These are phyloP conservation scores for Coemansia sp. DNA, from an alignment of 192 early-diverging fungal genomes.

Conservation along the genomic window DNA sequence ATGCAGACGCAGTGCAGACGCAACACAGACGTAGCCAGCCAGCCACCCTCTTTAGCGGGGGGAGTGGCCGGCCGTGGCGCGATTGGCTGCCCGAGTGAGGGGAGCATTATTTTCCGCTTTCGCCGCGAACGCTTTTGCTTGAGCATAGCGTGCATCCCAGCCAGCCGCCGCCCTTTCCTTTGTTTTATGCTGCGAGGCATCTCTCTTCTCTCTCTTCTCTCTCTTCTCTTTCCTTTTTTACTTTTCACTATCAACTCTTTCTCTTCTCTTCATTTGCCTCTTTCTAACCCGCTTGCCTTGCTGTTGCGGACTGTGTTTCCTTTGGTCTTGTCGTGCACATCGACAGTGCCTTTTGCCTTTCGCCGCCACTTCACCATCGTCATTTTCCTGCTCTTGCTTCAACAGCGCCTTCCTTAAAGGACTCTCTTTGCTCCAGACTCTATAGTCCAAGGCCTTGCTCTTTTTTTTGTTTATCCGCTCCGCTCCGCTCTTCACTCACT, in stretches of 20 bases:
- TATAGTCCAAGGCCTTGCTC: not conserved
- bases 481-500: not conserved
- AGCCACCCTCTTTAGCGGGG: not conserved
- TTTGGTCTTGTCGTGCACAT: not conserved
- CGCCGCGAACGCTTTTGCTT: not conserved
- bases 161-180: not conserved
- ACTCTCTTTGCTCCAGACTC: not conserved
- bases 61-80: not conserved
- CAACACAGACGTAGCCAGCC: not conserved
- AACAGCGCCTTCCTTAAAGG: too few species aligned
- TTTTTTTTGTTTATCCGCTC: slow-evolving; percentile 4
- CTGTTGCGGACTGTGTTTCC: not conserved
- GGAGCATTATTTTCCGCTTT: slow-evolving; percentile 1
- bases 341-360: not conserved
- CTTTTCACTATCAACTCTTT: not conserved
- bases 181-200: too few species aligned
- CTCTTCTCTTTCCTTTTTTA: slow-evolving; percentile 1
- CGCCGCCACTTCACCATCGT: not conserved
- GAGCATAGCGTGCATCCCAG: not conserved
- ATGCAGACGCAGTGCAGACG: not conserved
- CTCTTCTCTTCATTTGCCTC: not conserved
- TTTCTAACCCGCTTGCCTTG: not conserved
- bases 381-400: not conserved
- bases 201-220: not conserved
- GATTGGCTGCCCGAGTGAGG: slow-evolving; percentile 1